phyloP scores from a whole-genome alignment of 805 yeast species.

The Hanseniaspora singularis region DNA sequence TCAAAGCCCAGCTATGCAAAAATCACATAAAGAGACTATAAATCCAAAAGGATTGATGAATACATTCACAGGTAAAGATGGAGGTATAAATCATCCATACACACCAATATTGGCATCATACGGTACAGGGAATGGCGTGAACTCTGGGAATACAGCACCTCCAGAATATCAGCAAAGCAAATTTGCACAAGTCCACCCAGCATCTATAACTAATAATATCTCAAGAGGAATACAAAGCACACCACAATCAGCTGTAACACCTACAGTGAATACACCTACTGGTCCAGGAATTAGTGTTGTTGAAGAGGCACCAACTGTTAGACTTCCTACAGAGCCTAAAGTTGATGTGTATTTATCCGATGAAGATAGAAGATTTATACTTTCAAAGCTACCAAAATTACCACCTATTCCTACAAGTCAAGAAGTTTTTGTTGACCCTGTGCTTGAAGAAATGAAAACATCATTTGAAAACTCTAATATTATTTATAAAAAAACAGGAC shows the following conservation, averaged over 20 bases:
- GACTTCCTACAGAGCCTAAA: neutral
- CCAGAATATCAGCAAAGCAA: too few species aligned
- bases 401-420: conserved; percentile 4
- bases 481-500: neutral
- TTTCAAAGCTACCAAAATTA: conserved; percentile 4
- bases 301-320: too few species aligned
- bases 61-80: neutral
- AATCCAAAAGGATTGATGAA: conserved; percentile 9
- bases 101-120: neutral
- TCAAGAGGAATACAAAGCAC: too few species aligned
- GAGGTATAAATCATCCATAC: neutral
- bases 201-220: too few species aligned
- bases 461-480: neutral
- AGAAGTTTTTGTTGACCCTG: conserved; percentile 10
- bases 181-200: too few species aligned
- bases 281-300: too few species aligned
- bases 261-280: too few species aligned
- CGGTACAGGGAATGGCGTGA: neutral
- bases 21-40: neutral
- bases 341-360: conserved; percentile 1
- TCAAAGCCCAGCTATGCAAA: too few species aligned
- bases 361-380: conserved; percentile 2
- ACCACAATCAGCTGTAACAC: too few species aligned
- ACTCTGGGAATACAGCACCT: too few species aligned
- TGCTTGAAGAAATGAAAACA: neutral